Conservation (phyloP, 495 filamentous ascomycete species). For the Penicilliopsis zonata region DNA sequence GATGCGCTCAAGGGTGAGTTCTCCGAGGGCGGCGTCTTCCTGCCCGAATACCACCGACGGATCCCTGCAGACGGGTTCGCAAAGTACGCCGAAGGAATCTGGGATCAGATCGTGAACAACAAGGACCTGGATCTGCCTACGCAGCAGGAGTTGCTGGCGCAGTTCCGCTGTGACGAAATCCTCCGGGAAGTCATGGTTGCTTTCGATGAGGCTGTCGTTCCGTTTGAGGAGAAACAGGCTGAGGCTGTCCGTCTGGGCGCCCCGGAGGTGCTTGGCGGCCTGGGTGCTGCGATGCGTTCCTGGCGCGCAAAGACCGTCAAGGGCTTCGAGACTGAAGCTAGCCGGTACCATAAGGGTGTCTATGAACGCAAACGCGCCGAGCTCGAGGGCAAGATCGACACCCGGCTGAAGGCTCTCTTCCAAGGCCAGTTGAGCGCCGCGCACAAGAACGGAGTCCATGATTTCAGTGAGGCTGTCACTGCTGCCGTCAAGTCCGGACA, state of each 20-base stretch:
- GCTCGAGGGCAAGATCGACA: slow-evolving; percentile 75
- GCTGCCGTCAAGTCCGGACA: slow-evolving; percentile 78
- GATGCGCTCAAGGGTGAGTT: slow-evolving; percentile 47
- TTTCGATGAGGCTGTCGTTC: slow-evolving; percentile 72
- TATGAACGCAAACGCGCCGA: slow-evolving; percentile 76
- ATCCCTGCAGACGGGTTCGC: slow-evolving; percentile 95
- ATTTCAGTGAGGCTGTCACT: slow-evolving; percentile 78
- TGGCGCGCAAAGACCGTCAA: slow-evolving; percentile 65
- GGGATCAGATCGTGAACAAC: slow-evolving; percentile 97
- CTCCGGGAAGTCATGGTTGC: slow-evolving; percentile 67
- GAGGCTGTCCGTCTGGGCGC: slow-evolving; percentile 60
- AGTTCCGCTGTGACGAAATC: slow-evolving; percentile 97
- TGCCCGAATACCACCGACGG: slow-evolving; percentile 87
- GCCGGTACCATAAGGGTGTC: slow-evolving; percentile 91
- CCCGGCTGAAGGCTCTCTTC: slow-evolving; percentile 75
- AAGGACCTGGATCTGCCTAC: slow-evolving; percentile 96
- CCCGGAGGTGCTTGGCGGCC: slow-evolving; percentile 55
- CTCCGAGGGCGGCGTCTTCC: slow-evolving; percentile 68
- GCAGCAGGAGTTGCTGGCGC: slow-evolving; percentile 90
- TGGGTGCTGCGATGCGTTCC: slow-evolving; percentile 62
- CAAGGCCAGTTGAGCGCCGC: slow-evolving; percentile 74
- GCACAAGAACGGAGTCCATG: slow-evolving; percentile 77
- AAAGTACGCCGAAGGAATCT: slow-evolving; percentile 82
- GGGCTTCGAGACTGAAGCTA: slow-evolving; percentile 78
- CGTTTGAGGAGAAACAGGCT: slow-evolving; percentile 77